Evolutionary conservation across 805 yeast genomes (phyloP).

Genomic region (Starmerella apicola): DNA sequence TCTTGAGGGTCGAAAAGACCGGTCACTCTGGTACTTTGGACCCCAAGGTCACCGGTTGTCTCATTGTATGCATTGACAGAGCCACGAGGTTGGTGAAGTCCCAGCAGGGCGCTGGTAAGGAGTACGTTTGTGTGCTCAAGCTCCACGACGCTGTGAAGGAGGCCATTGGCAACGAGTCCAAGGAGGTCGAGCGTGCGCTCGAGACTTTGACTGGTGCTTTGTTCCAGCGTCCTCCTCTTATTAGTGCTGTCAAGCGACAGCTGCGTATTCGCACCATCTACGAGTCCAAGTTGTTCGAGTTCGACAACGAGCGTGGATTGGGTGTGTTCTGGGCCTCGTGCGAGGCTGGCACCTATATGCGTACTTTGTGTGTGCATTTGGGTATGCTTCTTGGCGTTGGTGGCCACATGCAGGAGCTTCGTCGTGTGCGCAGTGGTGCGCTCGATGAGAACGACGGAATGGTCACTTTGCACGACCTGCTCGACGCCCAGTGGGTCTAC

Average conservation of each 20-base stretch:
- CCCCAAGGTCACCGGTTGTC: constrained; percentile 97
- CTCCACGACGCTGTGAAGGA: constrained; percentile 87
- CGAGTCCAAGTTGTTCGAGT: constrained; percentile 89
- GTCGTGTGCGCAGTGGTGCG: constrained; percentile 98
- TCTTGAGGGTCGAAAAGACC: constrained; percentile 88
- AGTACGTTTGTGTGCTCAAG: constrained; percentile 95
- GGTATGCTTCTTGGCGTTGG: constrained; percentile 98
- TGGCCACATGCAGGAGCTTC: constrained; percentile 99
- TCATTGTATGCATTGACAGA: constrained; percentile 94
- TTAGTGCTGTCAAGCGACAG: constrained; percentile 98
- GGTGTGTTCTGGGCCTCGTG: constrained; percentile 99
- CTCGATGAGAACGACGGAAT: constrained; percentile 77
- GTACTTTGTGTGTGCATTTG: constrained; percentile 95
- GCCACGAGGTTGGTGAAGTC: constrained; percentile 97
- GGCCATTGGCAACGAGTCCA: constrained; percentile 33
- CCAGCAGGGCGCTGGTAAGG: constrained; percentile 99
- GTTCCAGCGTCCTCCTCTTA: constrained; percentile 98
- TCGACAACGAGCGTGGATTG: constrained; percentile 89
- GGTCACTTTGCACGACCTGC: constrained; percentile 92
- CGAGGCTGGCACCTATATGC: constrained; percentile 99
- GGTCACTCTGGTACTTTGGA: constrained; percentile 99
- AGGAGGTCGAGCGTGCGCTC: constrained; percentile 72
- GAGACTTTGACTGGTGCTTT: constrained; percentile 97
- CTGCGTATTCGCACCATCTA: constrained; percentile 95
- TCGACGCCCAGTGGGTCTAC: constrained; percentile 96